Conservation (phyloP, 108 stramenopile genomes). For the Fistulifera solaris region DNA sequence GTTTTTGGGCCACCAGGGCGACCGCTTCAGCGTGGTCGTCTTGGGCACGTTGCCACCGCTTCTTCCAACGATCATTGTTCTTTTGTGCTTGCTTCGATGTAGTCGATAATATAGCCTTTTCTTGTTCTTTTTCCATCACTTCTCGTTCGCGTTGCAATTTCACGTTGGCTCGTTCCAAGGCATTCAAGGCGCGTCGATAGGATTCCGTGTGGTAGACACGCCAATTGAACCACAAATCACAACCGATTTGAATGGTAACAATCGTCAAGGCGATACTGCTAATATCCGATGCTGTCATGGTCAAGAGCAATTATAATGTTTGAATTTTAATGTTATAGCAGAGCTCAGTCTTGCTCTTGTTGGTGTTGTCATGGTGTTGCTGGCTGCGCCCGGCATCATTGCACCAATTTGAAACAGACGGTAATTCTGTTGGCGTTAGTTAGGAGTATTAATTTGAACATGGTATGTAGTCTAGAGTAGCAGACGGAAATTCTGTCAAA, state of each 20-base stretch:
- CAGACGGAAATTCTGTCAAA: too few species aligned
- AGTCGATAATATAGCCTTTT: constrained; percentile 14
- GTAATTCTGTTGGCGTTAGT: too few species aligned
- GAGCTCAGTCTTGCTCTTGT: too few species aligned
- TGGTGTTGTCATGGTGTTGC: too few species aligned
- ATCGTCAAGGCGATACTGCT: constrained; percentile 50
- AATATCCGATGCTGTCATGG: constrained; percentile 66
- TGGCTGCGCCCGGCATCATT: too few species aligned
- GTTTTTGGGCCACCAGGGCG: constrained; percentile 45
- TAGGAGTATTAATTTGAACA: too few species aligned
- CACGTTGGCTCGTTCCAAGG: constrained; percentile 43
- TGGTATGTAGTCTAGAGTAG: too few species aligned
- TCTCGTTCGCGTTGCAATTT: constrained; percentile 12
- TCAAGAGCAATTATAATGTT: neutral
- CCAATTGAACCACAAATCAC: constrained; percentile 42
- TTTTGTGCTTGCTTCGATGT: constrained; percentile 6
- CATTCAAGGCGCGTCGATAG: constrained; percentile 35
- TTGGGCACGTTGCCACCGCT: constrained; percentile 29
- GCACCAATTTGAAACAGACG: too few species aligned
- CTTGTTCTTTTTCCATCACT: constrained; percentile 19
- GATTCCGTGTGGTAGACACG: constrained; percentile 42
- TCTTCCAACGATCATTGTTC: constrained; percentile 25
- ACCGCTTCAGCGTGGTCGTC: constrained; percentile 37
- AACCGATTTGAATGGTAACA: constrained; percentile 37
- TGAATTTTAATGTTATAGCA: neutral